Percentiles rank a stretch among this genome's conserved stretches.
Evolutionary conservation across 352 stramenopile genomes (phyloP).

Genomic region (Phytopythium chamaehyphon): DNA sequence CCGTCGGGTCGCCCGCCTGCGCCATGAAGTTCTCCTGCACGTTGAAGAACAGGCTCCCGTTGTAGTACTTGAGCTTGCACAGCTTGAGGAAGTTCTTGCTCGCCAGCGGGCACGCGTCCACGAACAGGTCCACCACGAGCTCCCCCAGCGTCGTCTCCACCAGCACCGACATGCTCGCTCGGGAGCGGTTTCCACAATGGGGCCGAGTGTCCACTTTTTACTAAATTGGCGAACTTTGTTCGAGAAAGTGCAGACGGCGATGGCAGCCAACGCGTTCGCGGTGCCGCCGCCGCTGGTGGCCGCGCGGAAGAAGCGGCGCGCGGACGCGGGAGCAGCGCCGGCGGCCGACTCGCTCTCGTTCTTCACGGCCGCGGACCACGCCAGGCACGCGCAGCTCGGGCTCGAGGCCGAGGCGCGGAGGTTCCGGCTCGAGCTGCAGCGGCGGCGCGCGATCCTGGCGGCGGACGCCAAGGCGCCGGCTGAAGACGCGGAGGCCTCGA

Average conservation of each 20-base stretch:
- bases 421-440: conserved; percentile 25
- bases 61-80: conserved; percentile 95
- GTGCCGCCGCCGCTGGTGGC: conserved; percentile 38
- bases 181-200: not conserved
- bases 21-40: conserved; percentile 95
- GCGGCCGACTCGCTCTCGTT: conserved; percentile 13
- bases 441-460: conserved; percentile 17
- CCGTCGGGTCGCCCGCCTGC: conserved; percentile 87
- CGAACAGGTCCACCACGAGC: conserved; percentile 91
- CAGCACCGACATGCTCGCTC: conserved; percentile 81
- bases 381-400: conserved; percentile 24
- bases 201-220: no score
- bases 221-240: not conserved
- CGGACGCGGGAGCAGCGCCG: not conserved
- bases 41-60: conserved; percentile 94
- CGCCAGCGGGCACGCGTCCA: conserved; percentile 76
- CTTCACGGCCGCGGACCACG: conserved; percentile 36
- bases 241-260: not conserved
- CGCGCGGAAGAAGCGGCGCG: conserved; percentile 50
- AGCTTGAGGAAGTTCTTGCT: conserved; percentile 95
- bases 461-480: not conserved
- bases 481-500: not conserved
- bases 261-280: conserved; percentile 29
- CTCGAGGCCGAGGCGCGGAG: conserved; percentile 15
- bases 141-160: conserved; percentile 90